phyloP scores from a whole-genome alignment of 2,329 filamentous ascomycete species.

The Ilyonectria robusta region DNA sequence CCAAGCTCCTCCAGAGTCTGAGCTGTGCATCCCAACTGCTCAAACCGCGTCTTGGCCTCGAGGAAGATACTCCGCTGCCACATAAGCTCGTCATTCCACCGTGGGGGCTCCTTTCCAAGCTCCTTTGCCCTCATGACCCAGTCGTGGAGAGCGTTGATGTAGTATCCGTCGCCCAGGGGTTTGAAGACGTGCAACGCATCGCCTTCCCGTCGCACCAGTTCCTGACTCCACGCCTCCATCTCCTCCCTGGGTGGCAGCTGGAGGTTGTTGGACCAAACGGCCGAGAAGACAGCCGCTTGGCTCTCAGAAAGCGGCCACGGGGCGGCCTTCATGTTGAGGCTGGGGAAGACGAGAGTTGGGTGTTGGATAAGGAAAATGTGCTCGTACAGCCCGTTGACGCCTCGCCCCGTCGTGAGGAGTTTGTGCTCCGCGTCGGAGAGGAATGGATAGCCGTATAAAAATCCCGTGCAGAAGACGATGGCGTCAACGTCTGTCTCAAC shows the following conservation, averaged over 20 bases:
- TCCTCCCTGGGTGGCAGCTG: constrained; percentile 71
- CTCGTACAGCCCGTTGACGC: constrained; percentile 81
- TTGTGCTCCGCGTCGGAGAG: constrained; percentile 61
- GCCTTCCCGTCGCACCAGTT: constrained; percentile 66
- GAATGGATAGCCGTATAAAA: constrained; percentile 88
- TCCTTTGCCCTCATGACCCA: constrained; percentile 69
- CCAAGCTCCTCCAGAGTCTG: constrained; percentile 80
- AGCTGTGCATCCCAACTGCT: constrained; percentile 74
- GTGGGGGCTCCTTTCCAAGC: constrained; percentile 76
- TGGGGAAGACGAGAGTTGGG: constrained; percentile 84
- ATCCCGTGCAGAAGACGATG: constrained; percentile 90
- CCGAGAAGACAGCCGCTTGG: constrained; percentile 82
- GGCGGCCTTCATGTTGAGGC: constrained; percentile 85
- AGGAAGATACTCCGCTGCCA: constrained; percentile 80
- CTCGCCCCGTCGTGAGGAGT: constrained; percentile 77
- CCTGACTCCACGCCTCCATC: constrained; percentile 80
- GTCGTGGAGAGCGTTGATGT: constrained; percentile 78
- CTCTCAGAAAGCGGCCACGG: constrained; percentile 87
- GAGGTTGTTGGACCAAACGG: constrained; percentile 82
- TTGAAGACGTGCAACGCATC: constrained; percentile 51
- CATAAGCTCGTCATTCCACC: constrained; percentile 78
- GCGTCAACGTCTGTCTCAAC: constrained; percentile 79
- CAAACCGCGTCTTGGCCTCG: constrained; percentile 80
- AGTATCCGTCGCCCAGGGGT: constrained; percentile 69
- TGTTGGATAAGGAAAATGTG: constrained; percentile 83